These are phyloP conservation scores for Arabis alpina DNA, from an alignment of 345 rosid species.

Conservation along the genomic window DNA sequence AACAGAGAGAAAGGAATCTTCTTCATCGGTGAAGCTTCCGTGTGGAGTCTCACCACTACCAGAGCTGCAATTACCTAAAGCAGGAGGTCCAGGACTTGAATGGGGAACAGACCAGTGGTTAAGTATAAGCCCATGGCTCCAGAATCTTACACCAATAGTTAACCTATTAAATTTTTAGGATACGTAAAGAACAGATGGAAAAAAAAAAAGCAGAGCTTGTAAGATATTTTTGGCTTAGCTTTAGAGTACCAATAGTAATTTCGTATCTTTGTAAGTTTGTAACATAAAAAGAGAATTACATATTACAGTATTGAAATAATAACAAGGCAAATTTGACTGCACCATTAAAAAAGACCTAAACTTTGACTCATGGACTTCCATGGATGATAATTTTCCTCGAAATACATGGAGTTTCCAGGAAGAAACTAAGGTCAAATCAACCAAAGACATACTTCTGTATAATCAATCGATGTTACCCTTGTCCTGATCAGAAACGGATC, in stretches of 20 bases:
- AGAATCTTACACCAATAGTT: constrained; percentile 55
- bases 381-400: background rate
- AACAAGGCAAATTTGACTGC: constrained; percentile 20
- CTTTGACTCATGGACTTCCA: constrained; percentile 16
- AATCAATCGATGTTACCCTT: constrained; percentile 15
- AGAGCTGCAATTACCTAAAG: constrained; percentile 75
- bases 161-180: constrained; percentile 60
- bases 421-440: background rate
- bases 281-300: constrained; percentile 10
- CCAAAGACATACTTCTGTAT: background rate
- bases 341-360: background rate
- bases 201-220: constrained; percentile 13
- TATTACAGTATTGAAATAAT: constrained; percentile 2
- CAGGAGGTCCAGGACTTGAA: constrained; percentile 42
- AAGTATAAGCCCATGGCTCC: constrained; percentile 88
- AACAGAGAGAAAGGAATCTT: constrained; percentile 21
- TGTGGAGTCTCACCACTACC: constrained; percentile 56
- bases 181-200: background rate
- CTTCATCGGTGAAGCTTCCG: constrained; percentile 53
- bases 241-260: constrained; percentile 12
- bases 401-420: constrained; percentile 26
- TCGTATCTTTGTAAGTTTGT: constrained; percentile 27
- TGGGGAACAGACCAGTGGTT: constrained; percentile 72
- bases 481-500: background rate
- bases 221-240: background rate